These are phyloP conservation scores for Parvularia atlantis DNA, from an alignment of 78 protist species.

Conservation along the genomic window DNA sequence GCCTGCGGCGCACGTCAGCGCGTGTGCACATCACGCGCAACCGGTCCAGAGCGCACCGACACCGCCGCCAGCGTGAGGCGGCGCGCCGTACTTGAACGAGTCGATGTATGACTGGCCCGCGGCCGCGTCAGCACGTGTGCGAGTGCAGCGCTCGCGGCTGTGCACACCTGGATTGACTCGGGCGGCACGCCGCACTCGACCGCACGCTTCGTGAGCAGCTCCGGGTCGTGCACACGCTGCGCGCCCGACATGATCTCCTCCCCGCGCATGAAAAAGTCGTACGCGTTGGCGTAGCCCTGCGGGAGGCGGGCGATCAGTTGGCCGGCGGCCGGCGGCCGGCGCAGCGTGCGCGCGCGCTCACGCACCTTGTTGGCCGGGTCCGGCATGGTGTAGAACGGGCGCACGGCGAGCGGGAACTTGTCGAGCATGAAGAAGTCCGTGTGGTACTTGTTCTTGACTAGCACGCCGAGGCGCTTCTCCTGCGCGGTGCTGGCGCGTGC, in stretches of 20 bases:
- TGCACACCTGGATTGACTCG: no score
- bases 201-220: constrained; percentile 29
- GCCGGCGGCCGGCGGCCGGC: not conserved
- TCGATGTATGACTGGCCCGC: constrained; percentile 78
- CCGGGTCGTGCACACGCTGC: constrained; percentile 96
- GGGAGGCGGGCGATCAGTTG: not conserved
- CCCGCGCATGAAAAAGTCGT: constrained; percentile 96
- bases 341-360: no score
- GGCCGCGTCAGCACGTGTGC: no score
- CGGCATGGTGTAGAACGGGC: constrained; percentile 99
- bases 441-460: constrained; percentile 77
- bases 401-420: constrained; percentile 73
- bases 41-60: constrained; percentile 47
- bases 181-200: no score
- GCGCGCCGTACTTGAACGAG: constrained; percentile 88
- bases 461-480: constrained; percentile 82
- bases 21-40: no score
- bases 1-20: not conserved
- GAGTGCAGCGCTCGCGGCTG: no score
- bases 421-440: constrained; percentile 94
- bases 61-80: constrained; percentile 99
- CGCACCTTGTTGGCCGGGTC: constrained; percentile 51
- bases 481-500: constrained; percentile 29
- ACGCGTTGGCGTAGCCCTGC: constrained; percentile 79
- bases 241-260: constrained; percentile 98